Conservation (phyloP, 1,139 yeast genomes). For the Lodderomyces orthopsilosis region DNA sequence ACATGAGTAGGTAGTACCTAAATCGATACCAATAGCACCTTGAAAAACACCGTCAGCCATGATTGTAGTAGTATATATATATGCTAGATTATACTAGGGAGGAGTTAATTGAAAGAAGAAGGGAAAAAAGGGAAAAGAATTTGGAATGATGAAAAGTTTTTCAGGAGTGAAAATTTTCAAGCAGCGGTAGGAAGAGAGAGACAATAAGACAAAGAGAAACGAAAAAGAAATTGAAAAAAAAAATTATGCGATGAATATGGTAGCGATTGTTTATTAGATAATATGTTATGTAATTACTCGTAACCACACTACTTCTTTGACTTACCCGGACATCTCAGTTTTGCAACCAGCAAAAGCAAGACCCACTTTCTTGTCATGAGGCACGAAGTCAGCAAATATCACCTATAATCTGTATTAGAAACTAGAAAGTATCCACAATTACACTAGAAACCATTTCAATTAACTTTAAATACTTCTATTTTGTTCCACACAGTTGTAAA, state of each 20-base stretch:
- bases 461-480: too few relatives aligned
- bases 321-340: not conserved
- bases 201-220: not conserved
- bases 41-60: slow-evolving; percentile 99
- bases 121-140: slow-evolving; percentile 17
- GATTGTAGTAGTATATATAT: slow-evolving; percentile 19
- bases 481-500: slow-evolving; percentile 11
- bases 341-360: not conserved
- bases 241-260: not conserved
- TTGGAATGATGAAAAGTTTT: slow-evolving; percentile 16
- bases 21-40: slow-evolving; percentile 99
- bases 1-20: slow-evolving; percentile 98
- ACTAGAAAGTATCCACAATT: too few relatives aligned
- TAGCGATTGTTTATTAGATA: not conserved
- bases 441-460: too few relatives aligned
- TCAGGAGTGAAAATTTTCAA: slow-evolving; percentile 17
- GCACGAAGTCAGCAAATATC: too few relatives aligned
- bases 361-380: not conserved
- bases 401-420: too few relatives aligned
- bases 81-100: slow-evolving; percentile 15
- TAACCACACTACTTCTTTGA: not conserved
- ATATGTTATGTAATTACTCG: not conserved
- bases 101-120: slow-evolving; percentile 8
- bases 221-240: not conserved
- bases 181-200: too few relatives aligned